phyloP scores from a whole-genome alignment of 2,329 filamentous ascomycete species.

The Cladosporium sphaerospermum region DNA sequence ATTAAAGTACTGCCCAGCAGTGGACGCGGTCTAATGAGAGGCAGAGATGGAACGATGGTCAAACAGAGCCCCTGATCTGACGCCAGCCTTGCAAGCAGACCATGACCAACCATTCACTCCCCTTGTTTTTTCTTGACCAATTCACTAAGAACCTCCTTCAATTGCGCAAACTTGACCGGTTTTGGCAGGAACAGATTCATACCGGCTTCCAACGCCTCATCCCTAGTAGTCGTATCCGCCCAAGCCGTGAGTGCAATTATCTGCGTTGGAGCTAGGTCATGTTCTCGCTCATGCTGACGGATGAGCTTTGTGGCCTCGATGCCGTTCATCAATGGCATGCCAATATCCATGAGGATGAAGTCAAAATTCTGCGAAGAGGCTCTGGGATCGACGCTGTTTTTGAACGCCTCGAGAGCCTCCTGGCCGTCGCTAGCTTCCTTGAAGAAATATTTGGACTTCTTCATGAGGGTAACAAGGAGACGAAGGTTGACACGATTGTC shows the following conservation, averaged over 20 bases:
- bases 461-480: constrained; percentile 21
- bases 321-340: constrained; percentile 32
- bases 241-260: constrained; percentile 31
- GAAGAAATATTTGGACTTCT: constrained; percentile 15
- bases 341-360: constrained; percentile 36
- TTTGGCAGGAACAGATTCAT: constrained; percentile 31
- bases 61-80: no score
- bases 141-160: constrained; percentile 19
- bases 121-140: not conserved
- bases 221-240: constrained; percentile 20
- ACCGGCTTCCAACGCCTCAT: constrained; percentile 24
- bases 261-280: constrained; percentile 11
- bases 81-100: no score
- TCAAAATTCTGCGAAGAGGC: not conserved
- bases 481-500: constrained; percentile 30
- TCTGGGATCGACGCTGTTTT: constrained; percentile 16
- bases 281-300: constrained; percentile 21
- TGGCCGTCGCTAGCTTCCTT: constrained; percentile 15
- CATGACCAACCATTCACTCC: no score
- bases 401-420: constrained; percentile 18
- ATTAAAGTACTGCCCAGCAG: no score
- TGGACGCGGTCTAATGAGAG: no score
- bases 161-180: constrained; percentile 25
- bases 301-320: constrained; percentile 26
- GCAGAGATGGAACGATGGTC: no score